phyloP scores from a whole-genome alignment of 345 rosid species.

The Aquilaria yunnanensis region DNA sequence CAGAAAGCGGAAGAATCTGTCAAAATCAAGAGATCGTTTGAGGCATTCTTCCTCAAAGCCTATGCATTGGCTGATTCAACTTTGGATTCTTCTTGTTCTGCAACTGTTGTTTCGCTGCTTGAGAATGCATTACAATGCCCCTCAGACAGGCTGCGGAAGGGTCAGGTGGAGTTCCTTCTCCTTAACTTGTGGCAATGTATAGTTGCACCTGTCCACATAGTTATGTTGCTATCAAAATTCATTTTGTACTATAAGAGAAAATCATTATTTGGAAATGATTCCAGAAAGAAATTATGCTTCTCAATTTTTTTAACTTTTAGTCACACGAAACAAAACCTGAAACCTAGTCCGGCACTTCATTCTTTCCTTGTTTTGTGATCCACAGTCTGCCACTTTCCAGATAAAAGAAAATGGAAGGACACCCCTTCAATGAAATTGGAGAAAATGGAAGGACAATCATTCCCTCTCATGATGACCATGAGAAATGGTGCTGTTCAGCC shows the following conservation, averaged over 20 bases:
- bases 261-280: too few relatives aligned
- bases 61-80: slow-evolving; percentile 97
- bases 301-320: too few relatives aligned
- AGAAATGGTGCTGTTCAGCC: too few relatives aligned
- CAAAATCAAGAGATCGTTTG: slow-evolving; percentile 78
- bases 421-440: too few relatives aligned
- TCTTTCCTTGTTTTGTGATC: too few relatives aligned
- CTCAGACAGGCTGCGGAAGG: slow-evolving; percentile 95
- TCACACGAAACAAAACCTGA: too few relatives aligned
- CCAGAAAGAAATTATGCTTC: too few relatives aligned
- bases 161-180: slow-evolving; percentile 61
- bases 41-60: slow-evolving; percentile 97
- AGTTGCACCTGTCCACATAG: neutral
- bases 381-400: too few relatives aligned
- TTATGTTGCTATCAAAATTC: neutral
- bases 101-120: slow-evolving; percentile 84
- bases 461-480: too few relatives aligned
- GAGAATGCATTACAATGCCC: slow-evolving; percentile 94
- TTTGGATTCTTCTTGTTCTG: slow-evolving; percentile 70
- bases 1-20: slow-evolving; percentile 89
- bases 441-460: too few relatives aligned
- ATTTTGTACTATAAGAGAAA: neutral
- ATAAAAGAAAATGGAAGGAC: too few relatives aligned
- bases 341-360: too few relatives aligned
- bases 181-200: neutral